phyloP scores from a whole-genome alignment of 2,329 filamentous ascomycete genomes.

The Fusarium albidum region DNA sequence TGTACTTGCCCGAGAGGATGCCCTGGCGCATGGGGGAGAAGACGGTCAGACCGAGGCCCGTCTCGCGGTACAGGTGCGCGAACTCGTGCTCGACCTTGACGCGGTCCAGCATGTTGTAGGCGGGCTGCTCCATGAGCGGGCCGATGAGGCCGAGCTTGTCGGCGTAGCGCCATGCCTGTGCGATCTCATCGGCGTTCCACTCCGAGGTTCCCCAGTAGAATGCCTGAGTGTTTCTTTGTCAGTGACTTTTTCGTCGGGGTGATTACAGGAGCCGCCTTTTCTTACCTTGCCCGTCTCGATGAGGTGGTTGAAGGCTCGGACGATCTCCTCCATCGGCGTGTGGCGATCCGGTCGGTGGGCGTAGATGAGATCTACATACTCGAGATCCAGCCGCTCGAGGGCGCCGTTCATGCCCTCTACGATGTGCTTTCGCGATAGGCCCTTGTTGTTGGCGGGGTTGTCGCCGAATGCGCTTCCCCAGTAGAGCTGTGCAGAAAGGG shows the following conservation, averaged over 20 bases:
- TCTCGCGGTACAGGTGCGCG: slow-evolving; percentile 65
- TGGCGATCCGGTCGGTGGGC: slow-evolving; percentile 73
- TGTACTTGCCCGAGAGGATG: slow-evolving; percentile 73
- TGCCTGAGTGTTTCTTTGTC: slow-evolving; percentile 50
- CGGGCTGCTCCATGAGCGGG: slow-evolving; percentile 72
- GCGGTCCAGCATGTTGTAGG: slow-evolving; percentile 70
- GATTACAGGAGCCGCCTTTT: background rate
- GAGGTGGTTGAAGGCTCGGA: slow-evolving; percentile 75
- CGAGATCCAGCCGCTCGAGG: slow-evolving; percentile 63
- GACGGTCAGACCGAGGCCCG: slow-evolving; percentile 68
- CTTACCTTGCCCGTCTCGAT: slow-evolving; percentile 64
- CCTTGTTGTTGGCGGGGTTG: slow-evolving; percentile 71
- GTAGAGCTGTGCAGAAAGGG: slow-evolving; percentile 63
- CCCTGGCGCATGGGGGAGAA: slow-evolving; percentile 67
- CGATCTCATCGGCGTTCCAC: slow-evolving; percentile 72
- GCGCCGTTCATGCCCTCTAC: slow-evolving; percentile 70
- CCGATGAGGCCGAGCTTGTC: slow-evolving; percentile 68
- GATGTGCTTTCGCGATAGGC: slow-evolving; percentile 74
- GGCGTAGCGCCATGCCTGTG: slow-evolving; percentile 67
- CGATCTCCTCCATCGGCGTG: slow-evolving; percentile 75
- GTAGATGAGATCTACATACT: slow-evolving; percentile 74
- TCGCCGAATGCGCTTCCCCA: slow-evolving; percentile 68
- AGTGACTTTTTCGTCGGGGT: background rate
- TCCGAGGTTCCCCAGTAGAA: slow-evolving; percentile 78
- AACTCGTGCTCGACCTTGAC: slow-evolving; percentile 71